These are phyloP conservation scores for Lachancea quebecensis DNA, from an alignment of 805 yeast species.

Conservation along the genomic window DNA sequence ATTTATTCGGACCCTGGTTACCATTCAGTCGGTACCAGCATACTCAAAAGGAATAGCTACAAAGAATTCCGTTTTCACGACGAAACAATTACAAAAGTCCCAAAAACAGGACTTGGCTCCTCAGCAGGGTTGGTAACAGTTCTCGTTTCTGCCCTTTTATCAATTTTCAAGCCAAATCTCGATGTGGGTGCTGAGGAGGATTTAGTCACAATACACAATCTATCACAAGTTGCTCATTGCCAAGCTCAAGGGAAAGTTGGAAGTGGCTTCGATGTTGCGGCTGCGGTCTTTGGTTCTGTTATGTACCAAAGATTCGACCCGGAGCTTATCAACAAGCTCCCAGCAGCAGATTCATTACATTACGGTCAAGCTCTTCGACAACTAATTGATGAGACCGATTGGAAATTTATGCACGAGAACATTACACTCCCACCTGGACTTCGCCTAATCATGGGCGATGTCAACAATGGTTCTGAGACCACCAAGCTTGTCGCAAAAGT, in stretches of 20 bases:
- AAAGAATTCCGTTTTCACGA: constrained; percentile 54
- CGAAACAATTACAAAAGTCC: constrained; percentile 56
- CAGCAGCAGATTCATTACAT: constrained; percentile 21
- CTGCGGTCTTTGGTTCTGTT: constrained; percentile 89
- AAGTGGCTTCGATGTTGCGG: constrained; percentile 94
- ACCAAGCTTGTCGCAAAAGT: constrained; percentile 82
- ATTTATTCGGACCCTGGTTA: constrained; percentile 83
- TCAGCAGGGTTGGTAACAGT: constrained; percentile 91
- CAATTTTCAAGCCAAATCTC: constrained; percentile 36
- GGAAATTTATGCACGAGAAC: constrained; percentile 53
- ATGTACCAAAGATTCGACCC: constrained; percentile 73
- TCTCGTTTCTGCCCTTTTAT: constrained; percentile 59
- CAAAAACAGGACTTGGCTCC: constrained; percentile 94
- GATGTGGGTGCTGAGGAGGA: constrained; percentile 24
- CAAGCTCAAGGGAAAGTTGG: constrained; percentile 93
- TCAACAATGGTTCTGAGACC: constrained; percentile 87
- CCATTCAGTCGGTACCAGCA: constrained; percentile 64
- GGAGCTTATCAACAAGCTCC: constrained; percentile 36
- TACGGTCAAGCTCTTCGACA: constrained; percentile 29
- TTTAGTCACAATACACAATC: constrained; percentile 55
- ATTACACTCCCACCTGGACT: constrained; percentile 65
- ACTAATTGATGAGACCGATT: constrained; percentile 40
- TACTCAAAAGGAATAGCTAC: constrained; percentile 28
- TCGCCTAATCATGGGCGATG: constrained; percentile 84
- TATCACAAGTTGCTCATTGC: constrained; percentile 87